A percentile compares a stretch with the other conserved stretches of the same genome.
These are phyloP conservation scores for Cardamine chenopodiifolia DNA, from an alignment of 345 rosid genomes.

Conservation along the genomic window DNA sequence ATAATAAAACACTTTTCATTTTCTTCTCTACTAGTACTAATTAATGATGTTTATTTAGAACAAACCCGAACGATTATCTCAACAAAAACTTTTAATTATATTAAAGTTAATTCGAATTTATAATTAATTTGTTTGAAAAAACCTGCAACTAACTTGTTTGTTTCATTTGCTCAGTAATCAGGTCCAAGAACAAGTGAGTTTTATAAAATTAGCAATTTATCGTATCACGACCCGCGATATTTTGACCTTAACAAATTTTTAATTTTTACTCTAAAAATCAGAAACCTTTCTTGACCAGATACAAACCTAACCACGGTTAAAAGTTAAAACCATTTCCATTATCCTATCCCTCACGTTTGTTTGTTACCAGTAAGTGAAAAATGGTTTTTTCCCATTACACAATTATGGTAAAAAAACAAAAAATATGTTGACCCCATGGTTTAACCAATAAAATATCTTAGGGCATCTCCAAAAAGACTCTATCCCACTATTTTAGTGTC, in stretches of 20 bases:
- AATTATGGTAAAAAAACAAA: background rate
- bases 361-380: background rate
- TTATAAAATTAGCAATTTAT: constrained; percentile 14
- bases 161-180: constrained; percentile 11
- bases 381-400: background rate
- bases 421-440: background rate
- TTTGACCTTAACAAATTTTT: background rate
- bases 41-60: constrained; percentile 31
- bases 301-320: constrained; percentile 23
- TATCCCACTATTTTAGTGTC: no score
- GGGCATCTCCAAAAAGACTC: no score
- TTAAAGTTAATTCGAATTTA: background rate
- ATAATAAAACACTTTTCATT: background rate
- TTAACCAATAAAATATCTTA: background rate
- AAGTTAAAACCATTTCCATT: constrained; percentile 14
- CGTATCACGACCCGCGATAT: constrained; percentile 26
- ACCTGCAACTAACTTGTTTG: constrained; percentile 28
- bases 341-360: background rate
- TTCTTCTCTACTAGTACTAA: background rate
- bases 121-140: background rate
- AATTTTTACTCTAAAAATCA: background rate
- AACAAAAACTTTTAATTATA: constrained; percentile 15
- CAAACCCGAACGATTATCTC: constrained; percentile 39
- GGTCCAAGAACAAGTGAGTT: background rate
- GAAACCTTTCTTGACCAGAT: constrained; percentile 6